Evolutionary conservation across 1,284 basidiomycete species (phyloP).

Genomic region (Cutaneotrichosporon sp.): DNA sequence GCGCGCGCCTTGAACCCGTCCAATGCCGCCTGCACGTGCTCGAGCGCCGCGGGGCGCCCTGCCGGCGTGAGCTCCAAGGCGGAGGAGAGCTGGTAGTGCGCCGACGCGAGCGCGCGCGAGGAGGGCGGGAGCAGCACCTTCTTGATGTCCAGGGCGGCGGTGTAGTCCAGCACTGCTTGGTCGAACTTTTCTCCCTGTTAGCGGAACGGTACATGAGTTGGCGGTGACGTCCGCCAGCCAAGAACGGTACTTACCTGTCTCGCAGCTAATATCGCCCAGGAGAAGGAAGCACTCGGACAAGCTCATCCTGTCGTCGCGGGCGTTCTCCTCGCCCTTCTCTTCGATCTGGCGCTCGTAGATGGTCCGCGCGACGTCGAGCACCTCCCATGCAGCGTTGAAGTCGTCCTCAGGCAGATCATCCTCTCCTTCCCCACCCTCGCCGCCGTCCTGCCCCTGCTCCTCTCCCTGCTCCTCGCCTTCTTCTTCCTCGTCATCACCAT

Average conservation of each 20-base stretch:
- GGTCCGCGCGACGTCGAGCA: constrained; percentile 79
- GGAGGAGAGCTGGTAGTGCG: constrained; percentile 85
- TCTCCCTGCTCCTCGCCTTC: constrained; percentile 60
- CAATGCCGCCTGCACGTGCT: constrained; percentile 73
- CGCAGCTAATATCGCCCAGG: constrained; percentile 82
- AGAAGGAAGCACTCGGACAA: constrained; percentile 81
- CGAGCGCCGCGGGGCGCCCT: constrained; percentile 72
- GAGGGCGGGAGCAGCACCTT: constrained; percentile 68
- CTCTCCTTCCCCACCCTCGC: constrained; percentile 65
- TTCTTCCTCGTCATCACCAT: constrained; percentile 33
- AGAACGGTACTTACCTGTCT: constrained; percentile 66
- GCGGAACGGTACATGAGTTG: not conserved
- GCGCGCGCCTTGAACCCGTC: constrained; percentile 71
- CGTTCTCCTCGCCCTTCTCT: constrained; percentile 22
- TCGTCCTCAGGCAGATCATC: constrained; percentile 74
- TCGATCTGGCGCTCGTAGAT: constrained; percentile 68
- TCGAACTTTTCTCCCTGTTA: constrained; percentile 79
- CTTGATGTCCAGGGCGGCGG: constrained; percentile 70
- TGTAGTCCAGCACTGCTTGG: constrained; percentile 82
- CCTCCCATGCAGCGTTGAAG: constrained; percentile 92
- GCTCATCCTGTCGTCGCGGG: constrained; percentile 60
- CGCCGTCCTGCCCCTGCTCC: constrained; percentile 55
- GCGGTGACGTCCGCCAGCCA: no score
- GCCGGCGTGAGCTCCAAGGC: constrained; percentile 77
- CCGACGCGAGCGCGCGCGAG: constrained; percentile 83